These are phyloP conservation scores for Articulospora tetracladia DNA, from an alignment of 495 filamentous ascomycete genomes.

Conservation along the genomic window DNA sequence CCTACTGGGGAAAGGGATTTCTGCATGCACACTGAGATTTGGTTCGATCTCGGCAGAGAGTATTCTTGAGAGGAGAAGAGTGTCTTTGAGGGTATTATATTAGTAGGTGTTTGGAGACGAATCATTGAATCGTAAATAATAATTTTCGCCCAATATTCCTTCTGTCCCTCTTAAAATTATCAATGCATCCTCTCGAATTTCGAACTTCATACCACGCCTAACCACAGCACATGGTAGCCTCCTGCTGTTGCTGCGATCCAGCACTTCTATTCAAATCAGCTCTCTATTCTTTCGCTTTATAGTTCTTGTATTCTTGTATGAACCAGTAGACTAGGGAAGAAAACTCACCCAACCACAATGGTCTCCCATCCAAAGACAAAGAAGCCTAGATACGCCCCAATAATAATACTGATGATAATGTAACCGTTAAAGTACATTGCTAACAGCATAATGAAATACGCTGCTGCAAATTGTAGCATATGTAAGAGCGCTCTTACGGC, in stretches of 20 bases:
- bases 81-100: too few species aligned
- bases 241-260: background rate
- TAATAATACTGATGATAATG: conserved; percentile 59
- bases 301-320: background rate
- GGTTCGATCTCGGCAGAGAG: too few species aligned
- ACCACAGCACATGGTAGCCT: conserved; percentile 3
- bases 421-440: conserved; percentile 43
- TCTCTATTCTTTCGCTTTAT: too few species aligned
- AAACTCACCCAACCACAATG: conserved; percentile 12
- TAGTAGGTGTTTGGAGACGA: too few species aligned
- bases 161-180: too few species aligned
- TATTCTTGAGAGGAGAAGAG: too few species aligned
- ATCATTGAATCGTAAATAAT: too few species aligned
- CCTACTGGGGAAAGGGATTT: too few species aligned
- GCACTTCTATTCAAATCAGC: background rate
- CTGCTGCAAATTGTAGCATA: conserved; percentile 63
- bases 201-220: background rate
- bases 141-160: too few species aligned
- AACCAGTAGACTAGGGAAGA: background rate
- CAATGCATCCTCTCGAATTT: too few species aligned
- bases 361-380: conserved; percentile 58
- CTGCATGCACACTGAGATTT: too few species aligned
- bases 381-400: conserved; percentile 57
- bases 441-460: conserved; percentile 73
- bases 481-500: conserved; percentile 56